Conservation (phyloP, 129 eudicot genomes). For the Solidago caesia region DNA sequence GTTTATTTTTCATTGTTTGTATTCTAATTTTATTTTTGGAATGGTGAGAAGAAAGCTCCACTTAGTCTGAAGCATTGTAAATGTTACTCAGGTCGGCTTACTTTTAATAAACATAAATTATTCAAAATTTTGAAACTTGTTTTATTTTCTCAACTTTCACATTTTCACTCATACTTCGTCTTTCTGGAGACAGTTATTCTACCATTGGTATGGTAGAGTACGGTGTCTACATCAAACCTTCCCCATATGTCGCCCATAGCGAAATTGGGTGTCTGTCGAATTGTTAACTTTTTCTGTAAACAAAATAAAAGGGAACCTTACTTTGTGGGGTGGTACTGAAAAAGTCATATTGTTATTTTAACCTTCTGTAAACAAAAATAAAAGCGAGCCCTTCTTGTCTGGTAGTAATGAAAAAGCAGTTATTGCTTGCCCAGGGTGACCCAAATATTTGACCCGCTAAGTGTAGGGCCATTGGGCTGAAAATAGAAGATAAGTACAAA, state of each 20-base stretch:
- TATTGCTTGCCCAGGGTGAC: neutral
- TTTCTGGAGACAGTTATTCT: neutral
- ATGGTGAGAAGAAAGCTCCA: constrained; percentile 28
- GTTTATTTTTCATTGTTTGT: constrained; percentile 25
- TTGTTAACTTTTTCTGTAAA: too few relatives aligned
- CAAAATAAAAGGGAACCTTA: too few relatives aligned
- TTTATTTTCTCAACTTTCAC: neutral
- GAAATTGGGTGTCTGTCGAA: too few relatives aligned
- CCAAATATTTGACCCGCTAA: neutral
- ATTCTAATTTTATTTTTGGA: constrained; percentile 19
- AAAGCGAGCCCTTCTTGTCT: too few relatives aligned
- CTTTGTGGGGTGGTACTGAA: too few relatives aligned
- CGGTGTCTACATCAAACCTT: too few relatives aligned
- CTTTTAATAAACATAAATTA: constrained; percentile 20
- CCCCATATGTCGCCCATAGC: too few relatives aligned
- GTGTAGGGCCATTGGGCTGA: constrained; percentile 10
- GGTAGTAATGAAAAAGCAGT: too few relatives aligned
- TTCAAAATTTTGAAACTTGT: neutral
- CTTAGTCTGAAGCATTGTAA: constrained; percentile 28
- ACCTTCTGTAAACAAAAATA: too few relatives aligned
- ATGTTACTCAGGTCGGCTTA: constrained; percentile 27
- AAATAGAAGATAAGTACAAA: constrained; percentile 21
- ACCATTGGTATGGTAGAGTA: too few relatives aligned
- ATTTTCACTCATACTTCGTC: too few relatives aligned
- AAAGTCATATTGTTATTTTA: too few relatives aligned